Evolutionary conservation across 179 eudicot genomes (phyloP), one percentile per base, ranked within the genome.

Genomic region (Actinidia chinensis): DNA sequence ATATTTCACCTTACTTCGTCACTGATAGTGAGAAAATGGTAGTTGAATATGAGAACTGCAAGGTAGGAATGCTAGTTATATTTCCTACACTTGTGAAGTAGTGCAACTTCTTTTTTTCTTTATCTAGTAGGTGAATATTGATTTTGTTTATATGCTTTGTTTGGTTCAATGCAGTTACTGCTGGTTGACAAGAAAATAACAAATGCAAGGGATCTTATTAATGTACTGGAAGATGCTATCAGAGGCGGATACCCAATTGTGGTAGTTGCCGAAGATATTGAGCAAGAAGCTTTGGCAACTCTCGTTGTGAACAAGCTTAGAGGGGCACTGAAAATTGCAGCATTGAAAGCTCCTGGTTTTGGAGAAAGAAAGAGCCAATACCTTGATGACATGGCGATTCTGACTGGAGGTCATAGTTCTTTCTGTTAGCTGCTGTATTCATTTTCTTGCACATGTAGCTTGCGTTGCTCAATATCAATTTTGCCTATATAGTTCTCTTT

Each of bases 271-370:
- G 97, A 95, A 84, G 99, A 95, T 81, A 92, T 94, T 81, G 99
- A 94, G 83, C 99, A 95, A 84, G 99, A 95, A 88, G 93, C 99
- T 79, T 83, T 95, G 51, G 99, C 97, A 52, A 95, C 99, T 28
- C 96, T 95, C 71, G 99, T 95, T 55, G 99, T 95, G 59, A 95
- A 93, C 92, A 95, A 89, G 86, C 92, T 95, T 70, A 85, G 99
- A 82, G 99, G 97, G 65, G 87, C 97, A 1, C 82, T 96, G 80
- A 93, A 90, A 81, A 91, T 96, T 81, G 99, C 98, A 78, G 99
- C 99, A 17, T 86, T 96, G 74, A 96, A 92, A 84, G 96, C 97
- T 79, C 99, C 98, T 20, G 99, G 99, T 17, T 96, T 91, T 83
- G 99, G 93, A 71, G 99, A 94, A 25, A 83, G 98, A 13, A 90